Percentiles rank a stretch among this genome's conserved stretches.
Conservation (phyloP, 202 grass and related monocot species). For the Saccharum hybrid region DNA sequence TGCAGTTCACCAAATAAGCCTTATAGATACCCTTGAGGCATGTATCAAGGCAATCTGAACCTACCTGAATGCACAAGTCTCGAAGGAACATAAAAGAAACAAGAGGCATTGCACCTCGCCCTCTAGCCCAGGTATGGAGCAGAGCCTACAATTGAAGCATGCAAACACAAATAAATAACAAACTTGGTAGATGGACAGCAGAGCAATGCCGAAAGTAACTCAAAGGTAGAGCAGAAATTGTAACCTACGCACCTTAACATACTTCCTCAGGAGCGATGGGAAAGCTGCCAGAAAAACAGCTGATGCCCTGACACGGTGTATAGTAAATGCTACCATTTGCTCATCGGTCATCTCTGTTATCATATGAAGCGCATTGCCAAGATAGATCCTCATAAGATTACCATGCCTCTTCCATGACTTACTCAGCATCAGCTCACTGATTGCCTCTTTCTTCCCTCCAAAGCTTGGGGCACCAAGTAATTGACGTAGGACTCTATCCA, state of each 20-base stretch:
- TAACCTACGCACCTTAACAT: constrained; percentile 75
- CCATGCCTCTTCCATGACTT: constrained; percentile 77
- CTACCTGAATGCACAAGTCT: constrained; percentile 83
- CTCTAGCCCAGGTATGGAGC: constrained; percentile 82
- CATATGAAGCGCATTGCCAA: constrained; percentile 85
- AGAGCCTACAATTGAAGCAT: constrained; percentile 64
- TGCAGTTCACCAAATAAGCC: constrained; percentile 98
- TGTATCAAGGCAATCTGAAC: constrained; percentile 79
- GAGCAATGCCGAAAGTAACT: constrained; percentile 22
- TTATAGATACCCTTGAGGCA: constrained; percentile 91
- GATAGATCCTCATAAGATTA: constrained; percentile 82
- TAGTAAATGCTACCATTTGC: constrained; percentile 90
- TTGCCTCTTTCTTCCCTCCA: constrained; percentile 82
- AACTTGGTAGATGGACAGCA: constrained; percentile 14
- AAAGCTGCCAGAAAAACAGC: constrained; percentile 81
- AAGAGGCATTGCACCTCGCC: constrained; percentile 72
- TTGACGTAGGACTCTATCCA: constrained; percentile 77
- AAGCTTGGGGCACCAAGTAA: constrained; percentile 70
- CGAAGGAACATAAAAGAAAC: constrained; percentile 90
- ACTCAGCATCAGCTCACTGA: constrained; percentile 66
- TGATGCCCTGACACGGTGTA: constrained; percentile 84
- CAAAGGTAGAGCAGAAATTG: constrained; percentile 10
- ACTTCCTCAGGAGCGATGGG: constrained; percentile 86
- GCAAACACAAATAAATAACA: constrained; percentile 34
- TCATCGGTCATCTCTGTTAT: constrained; percentile 93